A percentile compares a stretch with the other conserved stretches of the same genome.
These are phyloP conservation scores for Hemisphaericaspora xylofermentans DNA, from an alignment of 1,139 yeast genomes.

Conservation along the genomic window DNA sequence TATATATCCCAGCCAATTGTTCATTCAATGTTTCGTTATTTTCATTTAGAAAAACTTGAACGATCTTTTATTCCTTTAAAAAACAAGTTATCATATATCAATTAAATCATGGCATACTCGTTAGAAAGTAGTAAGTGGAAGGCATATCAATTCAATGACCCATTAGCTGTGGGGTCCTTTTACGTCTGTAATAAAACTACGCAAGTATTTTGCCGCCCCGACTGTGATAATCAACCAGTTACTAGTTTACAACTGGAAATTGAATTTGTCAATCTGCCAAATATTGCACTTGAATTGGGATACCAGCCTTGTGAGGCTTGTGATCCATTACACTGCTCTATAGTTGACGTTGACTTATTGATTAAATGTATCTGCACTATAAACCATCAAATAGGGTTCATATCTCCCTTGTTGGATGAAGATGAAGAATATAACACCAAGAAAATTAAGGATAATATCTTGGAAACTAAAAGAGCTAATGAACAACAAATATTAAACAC, in stretches of 20 bases:
- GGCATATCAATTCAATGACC: slow-evolving; percentile 67
- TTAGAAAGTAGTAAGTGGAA: slow-evolving; percentile 56
- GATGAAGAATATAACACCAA: slow-evolving; percentile 43
- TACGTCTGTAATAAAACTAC: slow-evolving; percentile 47
- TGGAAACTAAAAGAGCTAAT: slow-evolving; percentile 29
- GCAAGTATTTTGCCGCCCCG: slow-evolving; percentile 60
- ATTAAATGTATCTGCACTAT: slow-evolving; percentile 57
- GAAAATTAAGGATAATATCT: slow-evolving; percentile 39
- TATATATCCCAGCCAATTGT: no score
- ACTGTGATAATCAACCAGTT: slow-evolving; percentile 56
- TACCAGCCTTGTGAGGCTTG: slow-evolving; percentile 55
- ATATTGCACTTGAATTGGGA: slow-evolving; percentile 48
- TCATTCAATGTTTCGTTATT: not conserved
- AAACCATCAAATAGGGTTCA: slow-evolving; percentile 58
- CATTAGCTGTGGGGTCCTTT: slow-evolving; percentile 61
- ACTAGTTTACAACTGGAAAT: slow-evolving; percentile 45
- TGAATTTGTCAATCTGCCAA: slow-evolving; percentile 39
- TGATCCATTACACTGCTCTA: slow-evolving; percentile 40
- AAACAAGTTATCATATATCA: no score
- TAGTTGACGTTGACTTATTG: slow-evolving; percentile 52
- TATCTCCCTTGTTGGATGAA: slow-evolving; percentile 50
- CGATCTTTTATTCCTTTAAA: no score
- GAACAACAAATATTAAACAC: slow-evolving; percentile 29
- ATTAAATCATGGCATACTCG: slow-evolving; percentile 38
- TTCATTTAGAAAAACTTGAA: no score